phyloP scores from a whole-genome alignment of 83 land plant species.

The Thuja plicata region DNA sequence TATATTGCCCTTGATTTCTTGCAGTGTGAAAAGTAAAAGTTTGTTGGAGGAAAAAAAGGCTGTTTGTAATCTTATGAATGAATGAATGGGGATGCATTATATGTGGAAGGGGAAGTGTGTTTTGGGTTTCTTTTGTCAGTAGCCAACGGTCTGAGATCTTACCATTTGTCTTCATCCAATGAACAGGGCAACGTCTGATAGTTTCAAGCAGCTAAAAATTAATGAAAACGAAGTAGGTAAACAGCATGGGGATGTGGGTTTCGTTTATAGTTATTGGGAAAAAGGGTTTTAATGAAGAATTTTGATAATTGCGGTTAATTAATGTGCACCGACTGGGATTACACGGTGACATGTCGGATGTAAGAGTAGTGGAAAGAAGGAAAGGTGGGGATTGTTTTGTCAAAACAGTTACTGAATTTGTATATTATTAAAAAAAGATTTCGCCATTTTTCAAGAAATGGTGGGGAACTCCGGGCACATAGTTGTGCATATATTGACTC shows the following conservation, averaged over 20 bases:
- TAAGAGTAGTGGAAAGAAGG: background rate
- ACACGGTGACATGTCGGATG: background rate
- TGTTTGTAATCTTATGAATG: background rate
- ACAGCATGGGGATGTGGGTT: too few relatives aligned
- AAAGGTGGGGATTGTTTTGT: background rate
- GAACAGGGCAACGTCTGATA: background rate
- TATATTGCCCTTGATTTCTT: background rate
- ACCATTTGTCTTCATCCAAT: background rate
- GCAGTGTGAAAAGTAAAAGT: constrained; percentile 8
- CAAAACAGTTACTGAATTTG: background rate
- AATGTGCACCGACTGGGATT: constrained; percentile 2
- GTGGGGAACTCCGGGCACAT: background rate
- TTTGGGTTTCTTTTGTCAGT: background rate
- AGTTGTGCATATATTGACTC: constrained; percentile 2
- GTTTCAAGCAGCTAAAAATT: background rate
- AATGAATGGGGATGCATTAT: background rate
- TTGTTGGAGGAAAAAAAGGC: background rate
- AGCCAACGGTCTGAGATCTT: constrained; percentile 10
- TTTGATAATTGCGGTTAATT: background rate
- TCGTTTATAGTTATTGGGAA: too few relatives aligned
- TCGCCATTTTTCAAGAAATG: background rate
- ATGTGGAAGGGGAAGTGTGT: constrained; percentile 1
- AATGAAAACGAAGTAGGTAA: background rate
- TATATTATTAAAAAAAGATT: background rate
- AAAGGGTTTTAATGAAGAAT: background rate